Evolutionary conservation across 2,329 filamentous ascomycete species (phyloP), one percentile per base, ranked within the genome.

Genomic region (Stachybotrys chartarum): DNA sequence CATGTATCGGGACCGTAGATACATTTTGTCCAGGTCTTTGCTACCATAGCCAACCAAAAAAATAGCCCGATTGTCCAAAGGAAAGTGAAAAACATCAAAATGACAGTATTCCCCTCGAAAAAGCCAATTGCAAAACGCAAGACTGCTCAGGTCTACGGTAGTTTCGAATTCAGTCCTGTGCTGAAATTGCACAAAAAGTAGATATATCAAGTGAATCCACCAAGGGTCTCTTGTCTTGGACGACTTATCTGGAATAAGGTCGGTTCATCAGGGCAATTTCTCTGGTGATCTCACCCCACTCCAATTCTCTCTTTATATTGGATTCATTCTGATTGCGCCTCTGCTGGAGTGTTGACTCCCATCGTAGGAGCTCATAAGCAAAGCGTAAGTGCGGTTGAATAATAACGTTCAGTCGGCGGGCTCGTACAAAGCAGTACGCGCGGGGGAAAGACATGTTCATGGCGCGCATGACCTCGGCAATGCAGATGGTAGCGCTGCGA

Each of bases 341-440:
- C 49, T 67, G 65, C 65, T 82, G 83, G 58, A 92, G 83, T 35
- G 81, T 72, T 70, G 97, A 93, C 72, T 99, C 94, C 91, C 93
- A 97, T 70, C 95, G 95, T 52, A 99, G 79, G 32, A 99, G 81
- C 73, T 99, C 94, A 67, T 97, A 96, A 62, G 89, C 88, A 73
- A 99, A 99, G 56, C 91, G 83, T 55, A 99, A 79, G 75, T 99
- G 93, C 12, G 94, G 94, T 70, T 99, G 94, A 60, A 99, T 97
- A 60, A 99, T 99, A 53, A 99, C 94, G 67, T 99, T 99, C 51
- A 99, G 78, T 58, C 94, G 82, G 54, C 94, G 83, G 18, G 94
- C 94, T 35, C 94, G 86, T 44, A 99, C 94, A 70, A 93, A 97
- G 70, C 94, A 97, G 72, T 99, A 99, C 57, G 94, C 94, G 55